A percentile compares a stretch with the other conserved stretches of the same genome.
These are phyloP conservation scores for Fusarium denticulatum DNA, from an alignment of 2,329 filamentous ascomycete species.

Conservation along the genomic window DNA sequence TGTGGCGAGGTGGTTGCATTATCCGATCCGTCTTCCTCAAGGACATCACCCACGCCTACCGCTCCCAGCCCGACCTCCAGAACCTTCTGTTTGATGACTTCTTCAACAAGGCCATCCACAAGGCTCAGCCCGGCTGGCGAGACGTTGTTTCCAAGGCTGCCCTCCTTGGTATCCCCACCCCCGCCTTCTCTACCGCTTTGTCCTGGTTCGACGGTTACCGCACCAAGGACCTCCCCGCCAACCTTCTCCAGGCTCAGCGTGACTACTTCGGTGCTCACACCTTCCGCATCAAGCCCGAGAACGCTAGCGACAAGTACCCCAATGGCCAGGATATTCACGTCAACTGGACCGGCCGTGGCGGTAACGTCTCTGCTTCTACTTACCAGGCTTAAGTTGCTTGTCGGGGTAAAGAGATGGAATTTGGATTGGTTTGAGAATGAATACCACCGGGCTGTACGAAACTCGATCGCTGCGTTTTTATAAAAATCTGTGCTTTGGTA, in stretches of 20 bases:
- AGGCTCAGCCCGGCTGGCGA: constrained; percentile 92
- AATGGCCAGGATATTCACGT: constrained; percentile 92
- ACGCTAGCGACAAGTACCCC: constrained; percentile 80
- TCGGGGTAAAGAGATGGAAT: constrained; percentile 18
- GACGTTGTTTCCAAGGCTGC: constrained; percentile 91
- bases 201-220: constrained; percentile 99
- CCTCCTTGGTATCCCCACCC: constrained; percentile 93
- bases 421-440: constrained; percentile 25
- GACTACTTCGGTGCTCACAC: constrained; percentile 99
- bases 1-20: constrained; percentile 99
- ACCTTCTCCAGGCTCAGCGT: constrained; percentile 97
- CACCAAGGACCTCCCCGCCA: constrained; percentile 95
- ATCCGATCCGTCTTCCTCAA: constrained; percentile 99
- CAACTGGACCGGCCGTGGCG: constrained; percentile 99
- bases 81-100: constrained; percentile 99
- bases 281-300: constrained; percentile 87
- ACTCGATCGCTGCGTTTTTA: constrained; percentile 35
- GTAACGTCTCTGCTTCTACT: constrained; percentile 95
- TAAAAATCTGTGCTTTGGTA: constrained; percentile 39
- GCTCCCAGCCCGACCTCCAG: constrained; percentile 91
- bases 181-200: constrained; percentile 95
- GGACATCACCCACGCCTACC: constrained; percentile 98
- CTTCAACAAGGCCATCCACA: constrained; percentile 99
- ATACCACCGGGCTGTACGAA: constrained; percentile 34
- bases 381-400: constrained; percentile 82